Evolutionary conservation across 2,329 filamentous ascomycete genomes (phyloP).

Genomic region (Amphichorda felina): DNA sequence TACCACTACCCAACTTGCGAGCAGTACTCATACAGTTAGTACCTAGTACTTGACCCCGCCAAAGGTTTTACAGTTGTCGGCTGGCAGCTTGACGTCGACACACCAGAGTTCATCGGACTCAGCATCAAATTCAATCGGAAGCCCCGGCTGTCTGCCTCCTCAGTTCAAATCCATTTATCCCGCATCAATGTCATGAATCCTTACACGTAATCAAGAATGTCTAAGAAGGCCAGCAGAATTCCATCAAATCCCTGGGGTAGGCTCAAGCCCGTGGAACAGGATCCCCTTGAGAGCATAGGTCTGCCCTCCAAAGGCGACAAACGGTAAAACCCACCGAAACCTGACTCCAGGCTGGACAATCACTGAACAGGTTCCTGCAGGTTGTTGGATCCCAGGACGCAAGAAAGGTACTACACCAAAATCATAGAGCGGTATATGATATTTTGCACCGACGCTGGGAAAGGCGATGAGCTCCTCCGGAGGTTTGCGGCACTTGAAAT

Average conservation of each 20-base stretch:
- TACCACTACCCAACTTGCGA: no score
- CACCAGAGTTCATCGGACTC: no score
- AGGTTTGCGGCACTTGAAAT: conserved; percentile 56
- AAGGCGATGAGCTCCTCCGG: conserved; percentile 60
- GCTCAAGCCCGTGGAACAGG: conserved; percentile 61
- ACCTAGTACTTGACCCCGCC: no score
- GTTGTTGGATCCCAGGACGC: conserved; percentile 61
- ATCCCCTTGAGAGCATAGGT: conserved; percentile 71
- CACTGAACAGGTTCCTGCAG: conserved; percentile 23
- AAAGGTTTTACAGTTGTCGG: no score
- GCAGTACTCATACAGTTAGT: no score
- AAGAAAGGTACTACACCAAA: conserved; percentile 77
- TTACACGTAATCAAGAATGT: no score
- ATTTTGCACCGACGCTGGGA: conserved; percentile 67
- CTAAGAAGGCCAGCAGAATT: conserved; percentile 15
- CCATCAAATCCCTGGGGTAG: conserved; percentile 52
- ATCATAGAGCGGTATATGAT: conserved; percentile 84
- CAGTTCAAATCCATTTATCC: no score
- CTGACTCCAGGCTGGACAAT: not conserved
- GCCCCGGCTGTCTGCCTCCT: no score
- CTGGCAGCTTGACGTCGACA: no score
- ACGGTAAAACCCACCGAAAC: conserved; percentile 41
- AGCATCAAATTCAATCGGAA: no score
- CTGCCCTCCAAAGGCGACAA: conserved; percentile 86
- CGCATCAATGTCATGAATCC: not conserved